Evolutionary conservation across 768 basidiomycete genomes (phyloP), one percentile per base, ranked within the genome.

Genomic region (Leccinum subgranulosum): DNA sequence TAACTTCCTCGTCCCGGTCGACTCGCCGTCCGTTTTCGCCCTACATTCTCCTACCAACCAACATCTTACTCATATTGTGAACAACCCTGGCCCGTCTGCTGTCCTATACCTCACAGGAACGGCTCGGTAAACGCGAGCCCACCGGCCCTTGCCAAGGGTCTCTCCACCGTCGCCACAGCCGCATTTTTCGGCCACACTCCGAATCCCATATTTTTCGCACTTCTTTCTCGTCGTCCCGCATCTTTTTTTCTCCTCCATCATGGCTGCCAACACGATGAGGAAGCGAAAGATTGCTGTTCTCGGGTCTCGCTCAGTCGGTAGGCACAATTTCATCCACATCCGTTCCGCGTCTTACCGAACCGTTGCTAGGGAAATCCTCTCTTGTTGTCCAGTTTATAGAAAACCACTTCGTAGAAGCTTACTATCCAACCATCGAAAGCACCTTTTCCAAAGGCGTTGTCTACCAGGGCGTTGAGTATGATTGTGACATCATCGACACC

Each of bases 401-500:
- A 76, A 88, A 90, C 65, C 84, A 89, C 66, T 98, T 97, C 69
- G 82, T 88, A 72, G 94, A 96, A 59, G 81, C 87, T 8, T 98
- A 98, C 78, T 94, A 93, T 76, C 96, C 96, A 39, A 98, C 94
- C 51, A 96, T 96, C 69, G 95, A 98, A 74, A 85, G 81, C 64
- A 92, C 89, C 12, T 90, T 87, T 72, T 80, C 85, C 52, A 97
- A 96, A 80, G 86, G 81, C 58, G 85, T 98, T 67, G 83, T 81
- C 57, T 88, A 90, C 77, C 92, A 91, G 55, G 95, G 94, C 51
- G 81, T 87, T 31, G 92, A 95, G 67, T 98, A 94, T 68, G 88
- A 94, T 59, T 95, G 94, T 75, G 94, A 96, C 75, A 95, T 98
- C 76, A 92, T 98, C 66, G 96, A 98, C 73, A 96, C 94, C 61